Base-by-base conservation (phyloP, 371 early-diverging fungal genomes). In the Circinella minor region DNA sequence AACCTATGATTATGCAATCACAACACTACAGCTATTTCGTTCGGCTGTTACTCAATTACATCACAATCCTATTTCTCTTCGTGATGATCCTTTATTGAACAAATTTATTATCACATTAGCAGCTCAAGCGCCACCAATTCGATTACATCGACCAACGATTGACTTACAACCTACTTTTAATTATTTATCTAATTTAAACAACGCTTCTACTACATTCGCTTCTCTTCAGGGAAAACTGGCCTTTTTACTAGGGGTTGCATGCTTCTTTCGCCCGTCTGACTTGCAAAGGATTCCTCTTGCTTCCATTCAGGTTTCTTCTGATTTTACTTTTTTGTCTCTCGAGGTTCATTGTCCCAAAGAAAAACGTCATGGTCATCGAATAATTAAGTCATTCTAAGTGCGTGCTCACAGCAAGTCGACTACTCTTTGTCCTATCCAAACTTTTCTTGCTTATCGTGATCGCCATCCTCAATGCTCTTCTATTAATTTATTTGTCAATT, bases 271-370 rank as follows among this genome's bases (percentile, higher is more conserved):
- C 5, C 69, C 69, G 3, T 68, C 69, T 10, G 63, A 68, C 38
- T 54, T 68, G n/a, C 54, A 61, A 15, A 54, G 60, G n/a, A 61
- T 67, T 5, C 37, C 47, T 46, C 36, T 59, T 17, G 10, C n/a
- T 14, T 67, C 51, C 39, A 13, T 4, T 27, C 27, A 4, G 5
- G n/a, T 55, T 59, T 18, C 6, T 60, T 18, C 59, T 36, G 47
- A 38, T 60, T 6, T 6, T 9, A n/a, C 3, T 48, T n/a, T n/a
- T n/a, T 48, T 67, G 14, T 13, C 1, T 10, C 38, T 67, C 15
- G 43, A 20, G 5, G 88, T 92, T 70, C 74, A 80, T 61, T 88
- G 87, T 61, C 87, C 90, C 72, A 77, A 68, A 36, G 69, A 68
- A 36, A 20, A 15, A 17, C 54, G 63, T 9, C 9, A 51, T 1